phyloP scores from a whole-genome alignment of 2,329 filamentous ascomycete genomes.

The Aspergillus vadensis region DNA sequence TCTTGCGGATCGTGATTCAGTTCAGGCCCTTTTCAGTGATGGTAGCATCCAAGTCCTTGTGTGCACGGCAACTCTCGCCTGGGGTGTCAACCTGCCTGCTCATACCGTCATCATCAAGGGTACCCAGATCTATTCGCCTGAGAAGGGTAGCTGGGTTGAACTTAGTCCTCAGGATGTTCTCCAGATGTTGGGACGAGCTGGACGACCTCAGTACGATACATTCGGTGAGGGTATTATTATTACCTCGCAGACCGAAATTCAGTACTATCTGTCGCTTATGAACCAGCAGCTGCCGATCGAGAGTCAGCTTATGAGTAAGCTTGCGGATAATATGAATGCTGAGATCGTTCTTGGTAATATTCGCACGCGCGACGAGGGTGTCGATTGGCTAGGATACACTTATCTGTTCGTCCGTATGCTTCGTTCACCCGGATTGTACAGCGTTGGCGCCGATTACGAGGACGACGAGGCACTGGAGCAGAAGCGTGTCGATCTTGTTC shows the following conservation, averaged over 20 bases:
- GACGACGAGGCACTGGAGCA: slow-evolving; percentile 90
- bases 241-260: slow-evolving; percentile 89
- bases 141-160: slow-evolving; percentile 98
- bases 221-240: slow-evolving; percentile 99
- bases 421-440: slow-evolving; percentile 89
- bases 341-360: slow-evolving; percentile 95
- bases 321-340: slow-evolving; percentile 95
- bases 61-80: slow-evolving; percentile 95
- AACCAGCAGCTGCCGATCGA: slow-evolving; percentile 98
- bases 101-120: slow-evolving; percentile 99
- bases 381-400: slow-evolving; percentile 99
- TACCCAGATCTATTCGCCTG: slow-evolving; percentile 95
- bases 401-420: slow-evolving; percentile 98
- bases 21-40: slow-evolving; percentile 90
- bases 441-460: slow-evolving; percentile 93
- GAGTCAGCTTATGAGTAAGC: slow-evolving; percentile 87
- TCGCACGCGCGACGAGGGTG: slow-evolving; percentile 86
- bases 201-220: slow-evolving; percentile 93
- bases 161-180: slow-evolving; percentile 95
- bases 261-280: slow-evolving; percentile 93
- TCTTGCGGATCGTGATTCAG: slow-evolving; percentile 88
- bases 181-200: slow-evolving; percentile 97
- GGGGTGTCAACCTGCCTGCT: slow-evolving; percentile 97
- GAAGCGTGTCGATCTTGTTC: slow-evolving; percentile 94
- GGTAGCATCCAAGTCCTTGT: slow-evolving; percentile 93